A percentile compares a stretch with the other conserved stretches of the same genome.
Evolutionary conservation across 2,329 filamentous ascomycete genomes (phyloP).

Genomic region (Plectosphaerella plurivora): DNA sequence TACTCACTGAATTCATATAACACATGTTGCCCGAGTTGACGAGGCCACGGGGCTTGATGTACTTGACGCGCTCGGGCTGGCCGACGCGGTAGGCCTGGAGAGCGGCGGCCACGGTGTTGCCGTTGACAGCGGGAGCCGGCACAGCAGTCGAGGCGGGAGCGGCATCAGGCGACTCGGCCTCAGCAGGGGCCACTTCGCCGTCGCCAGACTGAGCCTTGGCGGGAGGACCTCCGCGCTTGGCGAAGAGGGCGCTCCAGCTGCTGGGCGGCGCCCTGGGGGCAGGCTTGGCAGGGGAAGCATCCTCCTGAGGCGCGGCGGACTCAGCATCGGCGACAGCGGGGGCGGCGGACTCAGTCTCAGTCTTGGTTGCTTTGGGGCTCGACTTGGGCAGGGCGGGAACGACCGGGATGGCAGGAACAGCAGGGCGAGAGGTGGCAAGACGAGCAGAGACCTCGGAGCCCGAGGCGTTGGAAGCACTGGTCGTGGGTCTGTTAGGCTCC

Average conservation of each 20-base stretch:
- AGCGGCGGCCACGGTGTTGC: constrained; percentile 68
- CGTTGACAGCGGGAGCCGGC: background rate
- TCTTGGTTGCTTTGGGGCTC: constrained; percentile 20
- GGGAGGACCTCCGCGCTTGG: constrained; percentile 15
- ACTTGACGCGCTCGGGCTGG: constrained; percentile 63
- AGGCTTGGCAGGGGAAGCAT: constrained; percentile 10
- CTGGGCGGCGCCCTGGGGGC: constrained; percentile 25
- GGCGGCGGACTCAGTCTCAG: constrained; percentile 11
- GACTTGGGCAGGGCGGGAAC: constrained; percentile 41
- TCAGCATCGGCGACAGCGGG: background rate
- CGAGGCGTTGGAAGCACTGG: constrained; percentile 8
- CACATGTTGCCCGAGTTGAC: constrained; percentile 99
- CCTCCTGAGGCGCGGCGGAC: constrained; percentile 2
- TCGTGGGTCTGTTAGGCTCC: constrained; percentile 9
- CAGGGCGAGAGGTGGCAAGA: constrained; percentile 19
- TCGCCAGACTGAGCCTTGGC: constrained; percentile 14
- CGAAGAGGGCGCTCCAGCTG: constrained; percentile 37
- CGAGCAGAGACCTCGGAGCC: background rate
- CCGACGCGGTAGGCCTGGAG: constrained; percentile 69
- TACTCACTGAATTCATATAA: constrained; percentile 97
- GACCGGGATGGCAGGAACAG: constrained; percentile 38
- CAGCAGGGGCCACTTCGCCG: constrained; percentile 10
- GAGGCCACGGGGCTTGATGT: constrained; percentile 87
- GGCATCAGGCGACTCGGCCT: constrained; percentile 7
- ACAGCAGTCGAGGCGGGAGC: constrained; percentile 4